Evolutionary conservation across 2,329 filamentous ascomycete species (phyloP).

Genomic region (Gnomoniopsis sp.): DNA sequence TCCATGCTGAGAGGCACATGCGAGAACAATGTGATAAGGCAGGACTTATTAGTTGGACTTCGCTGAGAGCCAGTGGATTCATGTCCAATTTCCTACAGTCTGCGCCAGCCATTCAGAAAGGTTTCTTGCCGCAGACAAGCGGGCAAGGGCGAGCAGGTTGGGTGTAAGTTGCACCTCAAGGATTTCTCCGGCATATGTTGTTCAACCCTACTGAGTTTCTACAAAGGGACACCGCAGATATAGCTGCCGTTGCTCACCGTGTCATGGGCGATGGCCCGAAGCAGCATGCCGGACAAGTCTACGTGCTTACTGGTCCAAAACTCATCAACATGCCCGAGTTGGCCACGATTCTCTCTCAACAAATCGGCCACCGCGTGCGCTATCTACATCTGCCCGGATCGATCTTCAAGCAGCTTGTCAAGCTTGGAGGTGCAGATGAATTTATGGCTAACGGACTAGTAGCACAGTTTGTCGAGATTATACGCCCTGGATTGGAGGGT

Average conservation of each 20-base stretch:
- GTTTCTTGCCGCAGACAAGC: conserved; percentile 8
- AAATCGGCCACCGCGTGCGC: conserved; percentile 2
- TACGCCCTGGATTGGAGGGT: neutral
- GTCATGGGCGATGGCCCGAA: conserved; percentile 5
- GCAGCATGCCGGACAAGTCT: neutral
- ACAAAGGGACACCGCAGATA: conserved; percentile 2
- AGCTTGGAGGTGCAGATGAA: conserved; percentile 1
- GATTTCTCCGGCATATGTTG: neutral
- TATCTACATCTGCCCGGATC: conserved; percentile 1
- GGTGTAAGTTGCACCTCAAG: neutral
- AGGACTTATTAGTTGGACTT: neutral
- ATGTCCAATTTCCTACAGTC: conserved; percentile 1
- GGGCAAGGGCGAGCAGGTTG: neutral
- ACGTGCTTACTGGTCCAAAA: conserved; percentile 2
- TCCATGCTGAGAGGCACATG: conserved; percentile 1
- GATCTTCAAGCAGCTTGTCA: neutral
- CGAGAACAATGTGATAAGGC: neutral
- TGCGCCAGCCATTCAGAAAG: neutral
- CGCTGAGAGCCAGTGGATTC: neutral
- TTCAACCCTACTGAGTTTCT: neutral
- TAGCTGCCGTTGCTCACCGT: conserved; percentile 1
- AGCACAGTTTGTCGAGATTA: conserved; percentile 5
- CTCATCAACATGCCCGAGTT: conserved; percentile 6
- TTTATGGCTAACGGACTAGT: conserved; percentile 1
- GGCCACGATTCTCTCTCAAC: neutral